Conservation (phyloP, 805 yeast species). For the Hanseniaspora pseudoguilliermondii region DNA sequence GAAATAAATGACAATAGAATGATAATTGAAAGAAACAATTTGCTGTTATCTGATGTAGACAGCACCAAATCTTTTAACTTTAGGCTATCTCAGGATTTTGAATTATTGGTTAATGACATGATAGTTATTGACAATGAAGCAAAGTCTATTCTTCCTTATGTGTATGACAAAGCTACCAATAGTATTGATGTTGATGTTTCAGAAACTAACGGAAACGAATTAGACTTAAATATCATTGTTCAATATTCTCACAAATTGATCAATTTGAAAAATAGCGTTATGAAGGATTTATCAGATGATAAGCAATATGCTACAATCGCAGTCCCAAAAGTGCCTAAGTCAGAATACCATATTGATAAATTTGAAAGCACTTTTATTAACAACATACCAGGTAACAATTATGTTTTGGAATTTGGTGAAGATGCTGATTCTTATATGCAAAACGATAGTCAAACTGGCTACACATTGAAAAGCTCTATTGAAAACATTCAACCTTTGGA, state of each 20-base stretch:
- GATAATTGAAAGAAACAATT: slow-evolving; percentile 9
- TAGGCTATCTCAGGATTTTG: neutral
- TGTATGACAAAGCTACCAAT: slow-evolving; percentile 1
- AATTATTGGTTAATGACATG: neutral
- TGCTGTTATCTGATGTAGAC: neutral
- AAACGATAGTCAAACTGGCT: neutral
- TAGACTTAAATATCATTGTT: slow-evolving; percentile 1
- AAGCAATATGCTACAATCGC: neutral
- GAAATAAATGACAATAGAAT: slow-evolving; percentile 11
- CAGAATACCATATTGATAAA: slow-evolving; percentile 4
- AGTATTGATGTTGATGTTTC: slow-evolving; percentile 2
- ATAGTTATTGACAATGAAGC: slow-evolving; percentile 3
- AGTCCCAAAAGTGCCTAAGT: neutral
- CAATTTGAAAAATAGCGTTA: neutral
- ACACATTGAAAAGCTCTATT: neutral
- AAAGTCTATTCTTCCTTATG: neutral
- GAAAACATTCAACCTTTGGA: neutral
- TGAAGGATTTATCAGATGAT: slow-evolving; percentile 2
- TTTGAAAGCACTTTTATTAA: slow-evolving; percentile 1
- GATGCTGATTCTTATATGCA: neutral
- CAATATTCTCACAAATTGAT: neutral
- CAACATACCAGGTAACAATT: neutral
- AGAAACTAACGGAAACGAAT: neutral
- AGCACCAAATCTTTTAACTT: neutral
- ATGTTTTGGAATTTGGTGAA: neutral